These are phyloP conservation scores for Fusarium nygamai DNA, from an alignment of 2,329 filamentous ascomycete species.

Conservation along the genomic window DNA sequence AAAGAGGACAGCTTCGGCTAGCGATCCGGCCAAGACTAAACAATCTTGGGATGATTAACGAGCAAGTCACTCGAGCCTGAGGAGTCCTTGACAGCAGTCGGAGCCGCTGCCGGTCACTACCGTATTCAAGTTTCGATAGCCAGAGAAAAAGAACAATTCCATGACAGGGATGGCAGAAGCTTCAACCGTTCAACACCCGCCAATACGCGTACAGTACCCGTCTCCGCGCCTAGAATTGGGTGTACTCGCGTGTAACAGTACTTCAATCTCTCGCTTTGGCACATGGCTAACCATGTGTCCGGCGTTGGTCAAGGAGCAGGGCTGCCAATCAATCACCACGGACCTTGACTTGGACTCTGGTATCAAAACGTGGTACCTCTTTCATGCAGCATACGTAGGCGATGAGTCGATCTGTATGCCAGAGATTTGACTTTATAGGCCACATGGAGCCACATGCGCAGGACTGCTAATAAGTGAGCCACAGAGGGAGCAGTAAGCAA, in stretches of 20 bases:
- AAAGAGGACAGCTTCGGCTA: conserved; percentile 19
- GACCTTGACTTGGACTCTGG: neutral
- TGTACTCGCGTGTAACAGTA: conserved; percentile 24
- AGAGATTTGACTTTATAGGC: conserved; percentile 6
- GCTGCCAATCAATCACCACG: conserved; percentile 34
- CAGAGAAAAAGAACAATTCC: conserved; percentile 45
- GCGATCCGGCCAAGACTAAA: conserved; percentile 23
- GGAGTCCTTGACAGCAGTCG: conserved; percentile 28
- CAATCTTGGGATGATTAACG: conserved; percentile 8
- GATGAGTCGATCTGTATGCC: conserved; percentile 5
- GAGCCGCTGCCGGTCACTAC: conserved; percentile 20
- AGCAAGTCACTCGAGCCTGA: conserved; percentile 12
- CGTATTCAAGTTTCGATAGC: conserved; percentile 20
- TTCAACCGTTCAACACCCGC: conserved; percentile 22
- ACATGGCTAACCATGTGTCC: conserved; percentile 41
- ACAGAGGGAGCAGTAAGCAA: conserved; percentile 2
- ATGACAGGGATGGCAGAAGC: conserved; percentile 34
- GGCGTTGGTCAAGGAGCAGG: conserved; percentile 28
- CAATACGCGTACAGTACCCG: conserved; percentile 23
- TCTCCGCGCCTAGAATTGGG: neutral
- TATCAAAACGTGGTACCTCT: conserved; percentile 1
- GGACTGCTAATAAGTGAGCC: neutral
- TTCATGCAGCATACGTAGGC: conserved; percentile 1
- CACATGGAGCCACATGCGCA: conserved; percentile 8
- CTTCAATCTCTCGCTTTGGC: conserved; percentile 22